These are phyloP conservation scores for Psilocybe cyanescens DNA, from an alignment of 768 basidiomycete species.

Conservation along the genomic window DNA sequence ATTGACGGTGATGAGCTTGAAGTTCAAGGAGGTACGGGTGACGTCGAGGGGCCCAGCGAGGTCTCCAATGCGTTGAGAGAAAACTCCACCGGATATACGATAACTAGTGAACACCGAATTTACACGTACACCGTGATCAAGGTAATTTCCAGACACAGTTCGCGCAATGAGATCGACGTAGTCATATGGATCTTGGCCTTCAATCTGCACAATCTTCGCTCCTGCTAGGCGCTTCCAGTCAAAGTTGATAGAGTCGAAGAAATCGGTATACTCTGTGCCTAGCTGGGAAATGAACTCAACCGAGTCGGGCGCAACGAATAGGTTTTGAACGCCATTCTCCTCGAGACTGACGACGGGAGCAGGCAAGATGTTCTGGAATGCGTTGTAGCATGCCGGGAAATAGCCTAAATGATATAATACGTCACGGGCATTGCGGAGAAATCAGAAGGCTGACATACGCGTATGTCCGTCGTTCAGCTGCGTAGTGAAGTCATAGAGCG, in stretches of 20 bases:
- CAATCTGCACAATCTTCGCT: constrained; percentile 57
- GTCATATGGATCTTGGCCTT: constrained; percentile 52
- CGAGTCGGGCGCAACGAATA: constrained; percentile 59
- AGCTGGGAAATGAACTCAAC: constrained; percentile 53
- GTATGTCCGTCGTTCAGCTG: constrained; percentile 71
- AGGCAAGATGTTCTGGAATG: constrained; percentile 58
- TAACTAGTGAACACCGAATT: constrained; percentile 68
- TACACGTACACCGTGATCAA: constrained; percentile 65
- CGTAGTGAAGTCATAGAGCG: constrained; percentile 56
- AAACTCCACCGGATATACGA: constrained; percentile 45
- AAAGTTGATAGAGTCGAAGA: constrained; percentile 52
- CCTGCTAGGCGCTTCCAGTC: constrained; percentile 66
- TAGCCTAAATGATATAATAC: constrained; percentile 42
- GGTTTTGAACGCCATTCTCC: constrained; percentile 46
- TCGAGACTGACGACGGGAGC: constrained; percentile 58
- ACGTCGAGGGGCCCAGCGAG: constrained; percentile 58
- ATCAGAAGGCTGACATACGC: constrained; percentile 34
- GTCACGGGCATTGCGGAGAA: neutral
- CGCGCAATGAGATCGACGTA: constrained; percentile 61
- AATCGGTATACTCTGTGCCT: constrained; percentile 47
- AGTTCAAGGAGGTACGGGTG: constrained; percentile 46
- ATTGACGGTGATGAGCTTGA: constrained; percentile 49
- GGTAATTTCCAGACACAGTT: constrained; percentile 64
- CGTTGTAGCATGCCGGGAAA: constrained; percentile 59
- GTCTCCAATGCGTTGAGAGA: constrained; percentile 61